Evolutionary conservation across 768 basidiomycete genomes (phyloP), one percentile per base, ranked within the genome.

Genomic region (Lentinula guzmanii): DNA sequence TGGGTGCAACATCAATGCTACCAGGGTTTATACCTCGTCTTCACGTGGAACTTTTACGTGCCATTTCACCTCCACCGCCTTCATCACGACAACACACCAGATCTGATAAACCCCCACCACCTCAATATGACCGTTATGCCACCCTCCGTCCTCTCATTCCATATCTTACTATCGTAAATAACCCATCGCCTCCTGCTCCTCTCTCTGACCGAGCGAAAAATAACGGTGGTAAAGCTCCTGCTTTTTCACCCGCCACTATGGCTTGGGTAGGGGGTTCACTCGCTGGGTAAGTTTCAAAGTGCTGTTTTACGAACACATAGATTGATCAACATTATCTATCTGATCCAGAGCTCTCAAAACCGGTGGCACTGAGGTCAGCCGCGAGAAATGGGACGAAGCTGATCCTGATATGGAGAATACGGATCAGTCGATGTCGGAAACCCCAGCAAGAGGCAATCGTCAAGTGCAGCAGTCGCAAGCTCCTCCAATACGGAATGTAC

Each of bases 201-300:
- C 69, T 74, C 10, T 79, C 82, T 5, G 76, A 82, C 39, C 75
- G 83, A 50, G 85, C 85, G 2, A 76, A 70, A 18, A 80, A 78
- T 0, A 87, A 86, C 64, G 87, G 86, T 1, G 95, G 94, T 1
- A 89, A 85, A 65, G 94, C 93, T 0, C 95, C 96, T 0, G 89
- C 91, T 0, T 98, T 96, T 74, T 76, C 87, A 3, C 90, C 94
- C 1, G 85, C 87, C 1, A 79, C 86, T 37, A 78, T 95, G 74
- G 82, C 89, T 0, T 99, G 96, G 96, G 86, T 99, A 10, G 96
- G 96, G 4, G 96, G 93, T 0, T 94, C 92, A 21, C 70, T 98
- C 18, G 93, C 95, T 2, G 96, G 95, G 89, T 94, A 72, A 64
- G 86, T 80, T 39, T 10, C 31, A n/a, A 53, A 52, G 5, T 34